Conservation (phyloP, 176 grass and related monocot genomes). For the Aechmea fasciata region DNA sequence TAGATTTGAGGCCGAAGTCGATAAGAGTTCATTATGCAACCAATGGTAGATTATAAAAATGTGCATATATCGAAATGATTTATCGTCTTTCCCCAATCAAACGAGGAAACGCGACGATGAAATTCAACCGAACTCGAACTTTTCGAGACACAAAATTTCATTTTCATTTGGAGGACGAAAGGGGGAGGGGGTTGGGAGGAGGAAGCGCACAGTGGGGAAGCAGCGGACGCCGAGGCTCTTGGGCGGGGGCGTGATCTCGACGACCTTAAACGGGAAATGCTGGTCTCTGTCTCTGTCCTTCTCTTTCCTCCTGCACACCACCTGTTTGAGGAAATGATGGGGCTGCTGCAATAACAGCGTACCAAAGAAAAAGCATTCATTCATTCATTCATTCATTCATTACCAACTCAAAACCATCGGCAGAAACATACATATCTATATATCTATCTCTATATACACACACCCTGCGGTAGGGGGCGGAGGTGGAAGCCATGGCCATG, state of each 20-base stretch:
- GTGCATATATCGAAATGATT: too few relatives aligned
- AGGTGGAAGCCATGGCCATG: conserved; percentile 70
- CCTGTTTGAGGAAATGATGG: conserved; percentile 31
- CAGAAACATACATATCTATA: neutral
- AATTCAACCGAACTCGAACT: too few relatives aligned
- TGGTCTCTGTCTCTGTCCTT: conserved; percentile 51
- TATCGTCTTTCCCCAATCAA: too few relatives aligned
- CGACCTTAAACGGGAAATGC: conserved; percentile 71
- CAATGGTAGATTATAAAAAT: too few relatives aligned
- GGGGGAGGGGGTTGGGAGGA: neutral
- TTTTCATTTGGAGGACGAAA: neutral
- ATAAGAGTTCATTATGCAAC: too few relatives aligned
- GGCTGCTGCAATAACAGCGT: conserved; percentile 13
- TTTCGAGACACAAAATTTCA: neutral
- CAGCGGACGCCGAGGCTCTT: conserved; percentile 80
- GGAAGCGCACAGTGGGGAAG: conserved; percentile 58
- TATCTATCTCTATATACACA: too few relatives aligned
- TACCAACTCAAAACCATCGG: neutral
- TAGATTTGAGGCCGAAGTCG: too few relatives aligned
- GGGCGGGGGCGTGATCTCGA: conserved; percentile 85
- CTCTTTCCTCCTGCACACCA: conserved; percentile 78
- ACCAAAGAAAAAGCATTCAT: neutral
- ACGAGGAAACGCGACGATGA: too few relatives aligned
- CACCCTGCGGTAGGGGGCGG: conserved; percentile 49
- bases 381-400: too few relatives aligned